phyloP scores from a whole-genome alignment of 2,329 filamentous ascomycete genomes.

The Hypoxylon sp. region DNA sequence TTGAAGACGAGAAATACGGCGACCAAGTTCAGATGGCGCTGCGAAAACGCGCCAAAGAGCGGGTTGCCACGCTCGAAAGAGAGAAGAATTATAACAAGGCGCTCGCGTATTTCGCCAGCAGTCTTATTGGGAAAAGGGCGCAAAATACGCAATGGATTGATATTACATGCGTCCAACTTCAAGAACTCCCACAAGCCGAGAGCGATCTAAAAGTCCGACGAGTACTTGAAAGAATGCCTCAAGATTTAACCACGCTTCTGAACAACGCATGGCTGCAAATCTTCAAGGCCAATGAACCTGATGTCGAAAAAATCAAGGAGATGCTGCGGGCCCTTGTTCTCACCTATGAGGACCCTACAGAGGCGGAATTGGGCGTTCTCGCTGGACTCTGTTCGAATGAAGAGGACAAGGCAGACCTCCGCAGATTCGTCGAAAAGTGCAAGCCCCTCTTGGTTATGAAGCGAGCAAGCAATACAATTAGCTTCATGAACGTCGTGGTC shows the following conservation, averaged over 20 bases:
- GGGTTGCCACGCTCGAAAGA: constrained; percentile 53
- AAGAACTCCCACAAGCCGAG: constrained; percentile 57
- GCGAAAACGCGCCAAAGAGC: constrained; percentile 56
- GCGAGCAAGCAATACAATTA: constrained; percentile 46
- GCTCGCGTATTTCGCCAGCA: constrained; percentile 60
- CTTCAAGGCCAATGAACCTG: constrained; percentile 53
- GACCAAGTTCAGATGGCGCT: constrained; percentile 57
- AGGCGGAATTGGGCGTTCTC: constrained; percentile 57
- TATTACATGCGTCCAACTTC: constrained; percentile 59
- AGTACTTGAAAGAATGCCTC: constrained; percentile 58
- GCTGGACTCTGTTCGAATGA: constrained; percentile 55
- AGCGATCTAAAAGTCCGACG: constrained; percentile 59
- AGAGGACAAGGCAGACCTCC: constrained; percentile 55
- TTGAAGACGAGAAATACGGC: constrained; percentile 58
- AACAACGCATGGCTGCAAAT: constrained; percentile 58
- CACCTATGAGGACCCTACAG: constrained; percentile 59
- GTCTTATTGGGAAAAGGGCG: constrained; percentile 59
- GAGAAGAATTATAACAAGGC: constrained; percentile 60
- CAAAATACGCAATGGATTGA: constrained; percentile 63
- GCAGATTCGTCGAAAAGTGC: constrained; percentile 56
- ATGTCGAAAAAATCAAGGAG: constrained; percentile 59
- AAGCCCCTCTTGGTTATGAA: constrained; percentile 55
- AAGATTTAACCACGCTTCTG: constrained; percentile 57
- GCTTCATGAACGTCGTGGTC: constrained; percentile 56
- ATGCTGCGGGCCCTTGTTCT: constrained; percentile 60